Evolutionary conservation across 2,329 filamentous ascomycete species (phyloP).

Genomic region (Neopestalotiopsis sp.): DNA sequence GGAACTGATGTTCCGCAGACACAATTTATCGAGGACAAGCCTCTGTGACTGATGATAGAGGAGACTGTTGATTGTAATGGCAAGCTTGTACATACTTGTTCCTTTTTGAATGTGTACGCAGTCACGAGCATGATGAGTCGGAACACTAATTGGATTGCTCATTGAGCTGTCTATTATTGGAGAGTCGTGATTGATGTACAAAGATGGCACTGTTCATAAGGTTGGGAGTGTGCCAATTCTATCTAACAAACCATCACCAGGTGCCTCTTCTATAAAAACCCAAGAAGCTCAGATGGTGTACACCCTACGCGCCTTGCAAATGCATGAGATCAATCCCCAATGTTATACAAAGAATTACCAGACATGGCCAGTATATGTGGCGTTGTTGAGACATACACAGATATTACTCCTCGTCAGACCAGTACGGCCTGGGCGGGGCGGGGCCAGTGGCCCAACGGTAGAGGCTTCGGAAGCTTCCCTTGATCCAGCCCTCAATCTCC

Average conservation of each 20-base stretch:
- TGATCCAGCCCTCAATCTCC: conserved; percentile 73
- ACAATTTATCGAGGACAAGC: too few relatives aligned
- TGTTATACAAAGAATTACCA: conserved; percentile 7
- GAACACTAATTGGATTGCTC: not conserved
- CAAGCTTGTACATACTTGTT: too few relatives aligned
- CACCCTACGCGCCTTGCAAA: conserved; percentile 14
- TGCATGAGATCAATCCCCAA: conserved; percentile 14
- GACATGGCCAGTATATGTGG: not conserved
- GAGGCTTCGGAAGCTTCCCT: conserved; percentile 60
- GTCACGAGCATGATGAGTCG: not conserved
- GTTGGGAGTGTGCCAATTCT: not conserved
- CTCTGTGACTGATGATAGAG: too few relatives aligned
- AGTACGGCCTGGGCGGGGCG: conserved; percentile 42
- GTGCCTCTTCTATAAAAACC: conserved; percentile 14
- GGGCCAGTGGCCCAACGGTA: conserved; percentile 56
- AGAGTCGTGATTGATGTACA: conserved; percentile 21
- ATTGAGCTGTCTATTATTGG: conserved; percentile 2
- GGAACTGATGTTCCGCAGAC: too few relatives aligned
- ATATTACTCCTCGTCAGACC: conserved; percentile 22
- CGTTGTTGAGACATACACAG: not conserved
- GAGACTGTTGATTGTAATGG: too few relatives aligned
- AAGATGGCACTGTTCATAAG: not conserved
- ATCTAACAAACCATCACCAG: conserved; percentile 3
- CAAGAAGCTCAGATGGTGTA: conserved; percentile 5
- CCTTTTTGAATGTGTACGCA: too few relatives aligned